Evolutionary conservation across 2,329 filamentous ascomycete genomes (phyloP).

Genomic region (Penicillium janthinellum): DNA sequence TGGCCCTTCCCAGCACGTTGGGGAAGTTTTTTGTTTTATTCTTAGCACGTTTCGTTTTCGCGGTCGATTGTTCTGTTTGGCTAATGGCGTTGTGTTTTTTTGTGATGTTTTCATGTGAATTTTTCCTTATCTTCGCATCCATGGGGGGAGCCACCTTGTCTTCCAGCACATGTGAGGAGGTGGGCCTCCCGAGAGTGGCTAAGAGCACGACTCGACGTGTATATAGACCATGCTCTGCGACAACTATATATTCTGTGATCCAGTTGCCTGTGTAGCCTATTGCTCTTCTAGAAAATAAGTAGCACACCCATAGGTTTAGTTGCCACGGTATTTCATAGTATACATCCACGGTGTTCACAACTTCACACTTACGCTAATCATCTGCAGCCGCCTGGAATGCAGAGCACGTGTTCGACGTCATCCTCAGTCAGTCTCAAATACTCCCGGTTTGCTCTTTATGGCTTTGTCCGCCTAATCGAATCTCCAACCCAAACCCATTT

Average conservation of each 20-base stretch:
- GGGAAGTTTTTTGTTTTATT: background rate
- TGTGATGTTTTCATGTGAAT: background rate
- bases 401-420: slow-evolving; percentile 22
- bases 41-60: background rate
- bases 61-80: background rate
- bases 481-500: background rate
- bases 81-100: background rate
- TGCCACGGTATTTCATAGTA: background rate
- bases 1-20: background rate
- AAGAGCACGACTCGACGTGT: slow-evolving; percentile 6
- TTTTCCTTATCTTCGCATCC: background rate
- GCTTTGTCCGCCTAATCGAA: background rate
- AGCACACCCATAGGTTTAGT: background rate
- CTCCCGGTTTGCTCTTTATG: background rate
- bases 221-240: slow-evolving; percentile 13
- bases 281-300: background rate
- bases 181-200: background rate
- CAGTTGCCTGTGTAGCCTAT: background rate
- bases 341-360: background rate
- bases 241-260: background rate
- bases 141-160: background rate
- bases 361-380: background rate
- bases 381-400: slow-evolving; percentile 1
- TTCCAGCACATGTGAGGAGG: background rate
- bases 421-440: slow-evolving; percentile 1